Conservation (phyloP, 768 basidiomycete species). For the Serendipita sp. region DNA sequence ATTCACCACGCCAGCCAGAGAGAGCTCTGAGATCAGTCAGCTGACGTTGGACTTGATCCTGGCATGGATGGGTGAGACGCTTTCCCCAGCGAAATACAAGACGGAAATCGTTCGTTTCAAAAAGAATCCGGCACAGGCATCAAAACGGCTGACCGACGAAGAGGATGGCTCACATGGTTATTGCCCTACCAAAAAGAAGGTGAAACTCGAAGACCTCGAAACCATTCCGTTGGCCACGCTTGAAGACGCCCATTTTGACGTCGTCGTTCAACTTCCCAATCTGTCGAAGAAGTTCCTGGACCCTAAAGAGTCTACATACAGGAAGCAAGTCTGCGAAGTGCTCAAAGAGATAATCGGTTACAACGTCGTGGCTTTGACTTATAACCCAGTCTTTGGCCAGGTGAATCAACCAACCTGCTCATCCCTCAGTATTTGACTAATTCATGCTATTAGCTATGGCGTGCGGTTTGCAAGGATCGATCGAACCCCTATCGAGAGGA, state of each 20-base stretch:
- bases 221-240: conserved; percentile 2
- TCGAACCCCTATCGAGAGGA: conserved; percentile 8
- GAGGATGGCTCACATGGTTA: conserved; percentile 13
- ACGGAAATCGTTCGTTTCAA: conserved; percentile 12
- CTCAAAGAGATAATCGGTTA: conserved; percentile 17
- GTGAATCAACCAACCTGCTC: not conserved
- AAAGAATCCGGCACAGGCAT: conserved; percentile 12
- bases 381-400: conserved; percentile 20
- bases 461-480: conserved; percentile 17
- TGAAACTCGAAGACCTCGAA: not conserved
- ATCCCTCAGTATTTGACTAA: not conserved
- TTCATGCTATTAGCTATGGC: conserved; percentile 14
- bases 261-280: conserved; percentile 10
- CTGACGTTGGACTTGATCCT: conserved; percentile 17
- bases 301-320: conserved; percentile 14
- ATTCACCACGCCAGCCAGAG: conserved; percentile 12
- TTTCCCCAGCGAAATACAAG: not conserved
- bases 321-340: conserved; percentile 15
- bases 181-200: conserved; percentile 11
- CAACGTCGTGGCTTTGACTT: conserved; percentile 19
- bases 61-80: conserved; percentile 18
- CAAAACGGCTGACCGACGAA: conserved; percentile 13
- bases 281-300: conserved; percentile 16
- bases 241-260: not conserved
- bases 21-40: conserved; percentile 15